A percentile compares a stretch with the other conserved stretches of the same genome.
Evolutionary conservation across 768 basidiomycete species (phyloP).

Genomic region (Cystobasidium ongulense): DNA sequence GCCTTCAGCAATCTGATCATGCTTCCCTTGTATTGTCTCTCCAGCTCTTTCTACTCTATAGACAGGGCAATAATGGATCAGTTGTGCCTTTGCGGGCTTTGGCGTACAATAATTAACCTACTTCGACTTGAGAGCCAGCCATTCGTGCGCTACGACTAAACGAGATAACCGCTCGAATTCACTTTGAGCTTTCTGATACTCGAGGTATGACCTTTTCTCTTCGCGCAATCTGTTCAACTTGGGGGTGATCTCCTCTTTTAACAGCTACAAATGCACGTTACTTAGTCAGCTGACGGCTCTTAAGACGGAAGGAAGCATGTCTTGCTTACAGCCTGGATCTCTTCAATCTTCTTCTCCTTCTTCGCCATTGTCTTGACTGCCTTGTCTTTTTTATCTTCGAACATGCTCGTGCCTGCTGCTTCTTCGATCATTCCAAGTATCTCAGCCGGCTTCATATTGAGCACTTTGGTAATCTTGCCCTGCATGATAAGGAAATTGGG

Average conservation of each 20-base stretch:
- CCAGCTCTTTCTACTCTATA: not conserved
- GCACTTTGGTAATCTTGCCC: slow-evolving; percentile 94
- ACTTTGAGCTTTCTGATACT: slow-evolving; percentile 76
- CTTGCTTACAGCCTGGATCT: slow-evolving; percentile 57
- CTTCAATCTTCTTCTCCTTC: slow-evolving; percentile 91
- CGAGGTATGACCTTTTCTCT: slow-evolving; percentile 80
- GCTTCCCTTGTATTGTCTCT: slow-evolving; percentile 10
- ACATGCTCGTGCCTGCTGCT: slow-evolving; percentile 97
- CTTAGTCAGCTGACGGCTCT: not conserved
- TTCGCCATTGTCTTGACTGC: slow-evolving; percentile 91
- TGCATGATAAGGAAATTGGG: slow-evolving; percentile 99
- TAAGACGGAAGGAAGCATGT: not conserved
- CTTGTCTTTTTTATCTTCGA: slow-evolving; percentile 95
- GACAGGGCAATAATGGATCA: not conserved
- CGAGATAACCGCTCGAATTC: slow-evolving; percentile 81
- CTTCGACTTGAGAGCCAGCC: slow-evolving; percentile 49
- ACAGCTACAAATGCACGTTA: slow-evolving; percentile 47
- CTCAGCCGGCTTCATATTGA: slow-evolving; percentile 97
- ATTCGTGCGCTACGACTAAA: slow-evolving; percentile 78
- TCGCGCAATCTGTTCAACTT: slow-evolving; percentile 81
- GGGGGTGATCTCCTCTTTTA: slow-evolving; percentile 84
- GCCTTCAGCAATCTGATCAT: slow-evolving; percentile 48
- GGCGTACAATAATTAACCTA: not conserved
- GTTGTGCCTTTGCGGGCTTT: not conserved
- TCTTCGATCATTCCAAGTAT: slow-evolving; percentile 98